These are phyloP conservation scores for Forsythia viridissima DNA, from an alignment of 257 asterid genomes.

Conservation along the genomic window DNA sequence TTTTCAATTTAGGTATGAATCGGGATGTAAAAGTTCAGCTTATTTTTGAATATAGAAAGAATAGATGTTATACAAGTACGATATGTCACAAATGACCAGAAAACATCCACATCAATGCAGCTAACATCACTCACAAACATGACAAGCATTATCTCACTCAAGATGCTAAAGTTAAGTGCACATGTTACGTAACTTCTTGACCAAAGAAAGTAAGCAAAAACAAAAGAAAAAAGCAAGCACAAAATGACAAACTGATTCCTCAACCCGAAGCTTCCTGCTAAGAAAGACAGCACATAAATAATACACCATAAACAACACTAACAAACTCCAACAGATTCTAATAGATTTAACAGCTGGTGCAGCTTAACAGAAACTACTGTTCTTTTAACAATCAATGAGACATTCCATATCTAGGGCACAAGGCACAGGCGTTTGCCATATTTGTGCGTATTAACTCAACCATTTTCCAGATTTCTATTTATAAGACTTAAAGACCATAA, in stretches of 20 bases:
- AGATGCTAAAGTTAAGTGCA: neutral
- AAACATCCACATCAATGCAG: neutral
- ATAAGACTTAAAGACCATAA: neutral
- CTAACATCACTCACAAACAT: neutral
- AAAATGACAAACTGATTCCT: neutral
- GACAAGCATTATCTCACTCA: neutral
- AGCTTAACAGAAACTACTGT: neutral
- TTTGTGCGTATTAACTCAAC: neutral
- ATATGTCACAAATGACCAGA: neutral
- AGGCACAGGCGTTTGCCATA: neutral
- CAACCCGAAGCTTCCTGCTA: neutral
- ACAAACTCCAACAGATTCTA: neutral
- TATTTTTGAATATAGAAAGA: neutral
- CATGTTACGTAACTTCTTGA: neutral
- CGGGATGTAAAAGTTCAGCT: neutral
- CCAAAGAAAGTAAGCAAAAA: neutral
- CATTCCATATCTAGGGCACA: neutral
- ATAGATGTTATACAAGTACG: neutral
- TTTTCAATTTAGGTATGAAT: neutral
- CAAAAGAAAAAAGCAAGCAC: neutral
- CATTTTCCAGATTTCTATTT: neutral
- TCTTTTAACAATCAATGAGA: neutral
- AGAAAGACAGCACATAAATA: neutral
- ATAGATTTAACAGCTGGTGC: neutral
- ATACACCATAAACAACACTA: neutral